Evolutionary conservation across 2,329 filamentous ascomycete species (phyloP), one percentile per base, ranked within the genome.

Genomic region (Colletotrichum sp.): DNA sequence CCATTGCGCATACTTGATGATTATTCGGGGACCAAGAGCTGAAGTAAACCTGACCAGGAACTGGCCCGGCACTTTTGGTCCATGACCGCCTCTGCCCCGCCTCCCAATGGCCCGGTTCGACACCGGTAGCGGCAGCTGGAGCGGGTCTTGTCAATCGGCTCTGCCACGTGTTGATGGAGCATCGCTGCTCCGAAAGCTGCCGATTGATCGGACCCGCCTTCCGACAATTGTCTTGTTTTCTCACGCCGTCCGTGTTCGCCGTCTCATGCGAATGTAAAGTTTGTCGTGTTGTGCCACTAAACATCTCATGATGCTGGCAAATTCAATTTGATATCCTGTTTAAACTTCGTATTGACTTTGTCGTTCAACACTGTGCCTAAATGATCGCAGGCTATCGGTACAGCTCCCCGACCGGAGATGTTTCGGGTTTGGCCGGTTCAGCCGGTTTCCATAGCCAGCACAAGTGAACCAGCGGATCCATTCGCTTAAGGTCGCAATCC

Each of bases 141-240:
- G 72, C 62, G 69, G 69, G 63, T 52, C 72, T n/a, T 24, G 36
- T 55, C 28, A 55, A 36, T 21, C 65, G 69, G 69, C 34, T 18
- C 63, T 55, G 69, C 69, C 72, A 75, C 62, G 62, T 75, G 72
- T 68, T 16, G 62, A 52, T 55, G 69, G 72, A 67, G 55, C 72
- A 62, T 72, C 21, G 62, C 62, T 49, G 30, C 55, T 63, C 72
- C 69, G 69, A 55, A 44, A 62, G 12, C 69, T 44, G 52, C 63
- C 72, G 69, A 64, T 64, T 64, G 4, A 6, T 64, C 62, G 62
- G 62, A 13, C 34, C 62, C 34, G 62, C 21, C 62, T 26, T 64
- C 62, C 34, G 34, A 64, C 13, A 24, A 7, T n/a, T 36, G n/a
- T 21, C 13, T 26, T 6, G 12, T 10, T 24, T 13, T 59, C 21